Percentiles rank a stretch among this genome's conserved stretches.
Conservation (phyloP, 2,329 filamentous ascomycete species). For the Alternaria rosae region DNA sequence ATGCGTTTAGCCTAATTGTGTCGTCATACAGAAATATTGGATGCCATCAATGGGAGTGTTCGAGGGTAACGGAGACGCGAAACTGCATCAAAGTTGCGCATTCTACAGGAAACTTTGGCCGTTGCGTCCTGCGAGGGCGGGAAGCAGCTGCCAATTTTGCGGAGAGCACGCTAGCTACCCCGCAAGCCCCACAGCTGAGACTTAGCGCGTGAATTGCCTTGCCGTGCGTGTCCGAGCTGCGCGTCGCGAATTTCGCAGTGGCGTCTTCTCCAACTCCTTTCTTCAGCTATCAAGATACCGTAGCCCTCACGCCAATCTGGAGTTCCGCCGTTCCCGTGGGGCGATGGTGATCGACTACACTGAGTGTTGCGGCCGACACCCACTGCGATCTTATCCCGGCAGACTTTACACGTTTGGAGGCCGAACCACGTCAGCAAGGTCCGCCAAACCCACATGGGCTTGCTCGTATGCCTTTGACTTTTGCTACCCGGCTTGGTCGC, state of each 20-base stretch:
- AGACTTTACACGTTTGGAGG: background rate
- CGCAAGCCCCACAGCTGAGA: conserved; percentile 13
- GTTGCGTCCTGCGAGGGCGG: background rate
- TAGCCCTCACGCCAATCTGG: conserved; percentile 23
- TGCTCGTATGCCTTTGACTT: background rate
- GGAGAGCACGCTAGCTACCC: conserved; percentile 6
- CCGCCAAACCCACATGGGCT: background rate
- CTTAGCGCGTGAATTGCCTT: background rate
- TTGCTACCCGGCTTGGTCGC: background rate
- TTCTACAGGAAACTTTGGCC: background rate
- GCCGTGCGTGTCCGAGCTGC: background rate
- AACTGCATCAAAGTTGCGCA: background rate
- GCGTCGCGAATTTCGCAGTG: background rate
- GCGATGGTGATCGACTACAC: background rate
- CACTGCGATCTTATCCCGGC: background rate
- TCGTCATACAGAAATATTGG: background rate
- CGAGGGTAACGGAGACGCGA: background rate
- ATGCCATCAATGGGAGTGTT: background rate
- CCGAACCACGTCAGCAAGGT: background rate
- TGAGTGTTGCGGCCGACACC: background rate
- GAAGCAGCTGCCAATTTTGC: conserved; percentile 3
- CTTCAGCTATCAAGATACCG: conserved; percentile 27
- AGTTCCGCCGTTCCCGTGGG: conserved; percentile 20
- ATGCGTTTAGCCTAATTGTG: conserved; percentile 4
- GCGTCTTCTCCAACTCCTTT: conserved; percentile 21